These are phyloP conservation scores for Casaregolazyma suthepensis DNA, from an alignment of 1,139 yeast species.

Conservation along the genomic window DNA sequence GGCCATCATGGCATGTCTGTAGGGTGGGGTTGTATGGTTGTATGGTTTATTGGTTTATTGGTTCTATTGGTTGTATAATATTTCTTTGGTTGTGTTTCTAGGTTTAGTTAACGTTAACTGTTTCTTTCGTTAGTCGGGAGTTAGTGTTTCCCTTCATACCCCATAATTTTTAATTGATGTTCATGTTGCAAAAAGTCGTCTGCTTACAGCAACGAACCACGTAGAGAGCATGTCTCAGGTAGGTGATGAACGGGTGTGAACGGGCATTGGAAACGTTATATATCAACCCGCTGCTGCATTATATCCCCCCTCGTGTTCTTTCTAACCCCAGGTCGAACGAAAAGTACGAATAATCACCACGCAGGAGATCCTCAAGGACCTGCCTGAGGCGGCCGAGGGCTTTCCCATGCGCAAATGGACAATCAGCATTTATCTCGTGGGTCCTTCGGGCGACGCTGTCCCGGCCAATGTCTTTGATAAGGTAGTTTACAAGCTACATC, in stretches of 20 bases:
- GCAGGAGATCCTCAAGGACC: conserved; percentile 76
- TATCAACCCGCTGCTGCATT: too few relatives aligned
- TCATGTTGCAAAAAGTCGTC: not conserved
- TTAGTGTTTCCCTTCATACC: not conserved
- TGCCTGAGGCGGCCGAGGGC: conserved; percentile 80
- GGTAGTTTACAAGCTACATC: conserved; percentile 90
- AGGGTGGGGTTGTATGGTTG: too few relatives aligned
- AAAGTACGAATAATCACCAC: conserved; percentile 83
- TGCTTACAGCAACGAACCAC: not conserved
- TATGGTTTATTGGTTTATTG: too few relatives aligned
- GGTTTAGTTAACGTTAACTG: not conserved
- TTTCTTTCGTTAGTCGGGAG: too few relatives aligned
- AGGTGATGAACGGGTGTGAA: conserved; percentile 6
- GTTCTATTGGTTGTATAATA: too few relatives aligned
- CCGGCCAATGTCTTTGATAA: conserved; percentile 88
- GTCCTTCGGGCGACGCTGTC: conserved; percentile 72
- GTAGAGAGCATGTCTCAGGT: conserved; percentile 16
- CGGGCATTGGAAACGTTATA: too few relatives aligned
- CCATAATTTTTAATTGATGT: not conserved
- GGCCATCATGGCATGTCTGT: not conserved
- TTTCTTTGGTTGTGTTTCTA: too few relatives aligned
- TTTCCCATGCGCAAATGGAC: conserved; percentile 97
- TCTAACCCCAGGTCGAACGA: conserved; percentile 50
- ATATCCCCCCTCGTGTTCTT: too few relatives aligned
- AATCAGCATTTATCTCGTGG: conserved; percentile 66